Base-by-base conservation (phyloP, 2,329 filamentous ascomycete species). In the Exophiala spinifera region DNA sequence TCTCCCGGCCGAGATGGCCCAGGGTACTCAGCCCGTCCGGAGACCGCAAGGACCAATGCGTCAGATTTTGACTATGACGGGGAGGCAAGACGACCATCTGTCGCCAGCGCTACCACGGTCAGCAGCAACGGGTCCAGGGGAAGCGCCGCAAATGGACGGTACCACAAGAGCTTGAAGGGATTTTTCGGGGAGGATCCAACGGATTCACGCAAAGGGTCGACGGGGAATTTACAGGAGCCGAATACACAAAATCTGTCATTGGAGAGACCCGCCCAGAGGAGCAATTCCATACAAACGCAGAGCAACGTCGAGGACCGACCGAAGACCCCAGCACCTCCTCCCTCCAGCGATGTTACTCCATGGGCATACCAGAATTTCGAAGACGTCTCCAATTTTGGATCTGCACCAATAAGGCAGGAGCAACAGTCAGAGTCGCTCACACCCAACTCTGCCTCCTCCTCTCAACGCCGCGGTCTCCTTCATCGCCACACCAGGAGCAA, bases 111-210 rank as follows among this genome's bases (percentile, higher is more conserved):
- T 60, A 91, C 87, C 13, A 95, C 87, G 3, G 83, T 89, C 53
- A 94, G 91, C 71, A 95, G 92, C 67, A 83, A 88, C 61, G 88
- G 89, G 31, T 95, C 92, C 39, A 86, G 85, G 72, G 81, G 81
- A 54, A 88, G 86, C 69, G 76, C 84, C 59, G 79, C 87, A 56
- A 84, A 85, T 63, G 84, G 88, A 48, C 81, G 87, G 53, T 80
- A 83, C 61, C 79, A 83, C 64, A 91, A 91, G 72, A 94, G 92
- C 72, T 78, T 96, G 60, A 89, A 94, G 67, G 89, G 87, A 39
- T 92, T 96, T 69, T 95, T 96, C 72, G 91, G 92, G 44, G 92
- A 96, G 65, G 91, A 96, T 67, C 90, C 88, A 70, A 83, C 84
- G 55, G 83, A 60, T 40, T 61, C 63, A 34, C 54, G 60, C 43